These are phyloP conservation scores for Microstegium vimineum DNA, from an alignment of 176 grass and related monocot genomes.

Conservation along the genomic window DNA sequence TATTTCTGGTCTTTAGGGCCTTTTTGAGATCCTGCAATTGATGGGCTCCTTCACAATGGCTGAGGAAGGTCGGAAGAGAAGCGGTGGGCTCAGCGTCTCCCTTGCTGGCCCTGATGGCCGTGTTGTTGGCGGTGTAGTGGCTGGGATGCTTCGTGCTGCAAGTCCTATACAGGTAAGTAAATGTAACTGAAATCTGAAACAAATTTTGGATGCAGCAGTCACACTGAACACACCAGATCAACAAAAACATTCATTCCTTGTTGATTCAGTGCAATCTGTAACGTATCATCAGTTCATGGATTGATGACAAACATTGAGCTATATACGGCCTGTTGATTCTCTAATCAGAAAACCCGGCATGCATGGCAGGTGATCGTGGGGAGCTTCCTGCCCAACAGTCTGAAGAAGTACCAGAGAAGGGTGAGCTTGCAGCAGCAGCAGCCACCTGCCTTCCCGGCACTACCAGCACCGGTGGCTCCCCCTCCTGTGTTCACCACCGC, in stretches of 20 bases:
- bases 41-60: slow-evolving; percentile 81
- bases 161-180: slow-evolving; percentile 95
- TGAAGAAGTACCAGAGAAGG: slow-evolving; percentile 84
- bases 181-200: not conserved
- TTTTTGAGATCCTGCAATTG: slow-evolving; percentile 86
- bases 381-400: slow-evolving; percentile 82
- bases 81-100: slow-evolving; percentile 75
- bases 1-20: slow-evolving; percentile 44
- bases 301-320: not conserved
- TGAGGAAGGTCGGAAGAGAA: slow-evolving; percentile 71
- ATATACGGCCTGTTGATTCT: not conserved
- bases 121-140: slow-evolving; percentile 78
- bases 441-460: not conserved
- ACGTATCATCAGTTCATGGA: not conserved
- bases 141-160: slow-evolving; percentile 73
- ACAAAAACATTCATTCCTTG: not conserved
- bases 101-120: slow-evolving; percentile 91
- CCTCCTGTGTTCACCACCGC: slow-evolving; percentile 42
- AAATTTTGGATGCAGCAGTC: not conserved
- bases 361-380: slow-evolving; percentile 82
- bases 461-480: not conserved
- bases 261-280: not conserved
- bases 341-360: slow-evolving; percentile 23
- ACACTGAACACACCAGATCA: not conserved
- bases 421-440: slow-evolving; percentile 15